Percentiles rank a stretch among this genome's conserved stretches.
phyloP scores from a whole-genome alignment of 495 filamentous ascomycete genomes.

The Rostrohypoxylon terebratum region DNA sequence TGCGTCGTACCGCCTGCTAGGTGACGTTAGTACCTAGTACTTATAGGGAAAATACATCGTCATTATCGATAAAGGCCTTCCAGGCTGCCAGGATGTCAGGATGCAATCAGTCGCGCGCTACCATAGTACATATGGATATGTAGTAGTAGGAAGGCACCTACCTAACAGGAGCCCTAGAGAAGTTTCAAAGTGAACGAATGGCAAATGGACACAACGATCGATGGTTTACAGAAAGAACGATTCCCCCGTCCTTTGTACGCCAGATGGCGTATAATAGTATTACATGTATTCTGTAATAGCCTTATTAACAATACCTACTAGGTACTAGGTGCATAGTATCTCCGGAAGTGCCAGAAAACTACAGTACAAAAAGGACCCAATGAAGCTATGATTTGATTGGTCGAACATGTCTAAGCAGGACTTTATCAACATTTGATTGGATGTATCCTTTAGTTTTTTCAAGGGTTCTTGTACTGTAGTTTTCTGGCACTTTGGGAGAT shows the following conservation, averaged over 20 bases:
- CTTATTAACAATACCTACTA: no score
- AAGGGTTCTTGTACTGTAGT: no score
- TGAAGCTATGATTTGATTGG: no score
- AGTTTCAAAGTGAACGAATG: neutral
- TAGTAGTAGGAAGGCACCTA: neutral
- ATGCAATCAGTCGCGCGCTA: neutral
- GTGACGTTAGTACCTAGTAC: slow-evolving; percentile 34
- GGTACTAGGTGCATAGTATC: no score
- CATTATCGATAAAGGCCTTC: slow-evolving; percentile 29
- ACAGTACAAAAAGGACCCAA: no score
- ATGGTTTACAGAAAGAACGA: slow-evolving; percentile 8
- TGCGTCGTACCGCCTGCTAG: slow-evolving; percentile 29
- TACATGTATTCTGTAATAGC: neutral
- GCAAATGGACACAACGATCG: neutral
- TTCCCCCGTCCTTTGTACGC: neutral
- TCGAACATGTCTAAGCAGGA: no score
- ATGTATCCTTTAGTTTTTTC: no score
- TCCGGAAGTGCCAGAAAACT: no score
- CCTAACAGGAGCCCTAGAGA: neutral
- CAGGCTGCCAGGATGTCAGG: neutral
- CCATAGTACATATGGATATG: no score
- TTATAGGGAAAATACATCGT: neutral
- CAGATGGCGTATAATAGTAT: neutral
- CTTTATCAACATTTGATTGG: no score
- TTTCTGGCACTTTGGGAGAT: no score